Evolutionary conservation across 352 stramenopile species (phyloP).

Genomic region (Thalassiosira hispida): DNA sequence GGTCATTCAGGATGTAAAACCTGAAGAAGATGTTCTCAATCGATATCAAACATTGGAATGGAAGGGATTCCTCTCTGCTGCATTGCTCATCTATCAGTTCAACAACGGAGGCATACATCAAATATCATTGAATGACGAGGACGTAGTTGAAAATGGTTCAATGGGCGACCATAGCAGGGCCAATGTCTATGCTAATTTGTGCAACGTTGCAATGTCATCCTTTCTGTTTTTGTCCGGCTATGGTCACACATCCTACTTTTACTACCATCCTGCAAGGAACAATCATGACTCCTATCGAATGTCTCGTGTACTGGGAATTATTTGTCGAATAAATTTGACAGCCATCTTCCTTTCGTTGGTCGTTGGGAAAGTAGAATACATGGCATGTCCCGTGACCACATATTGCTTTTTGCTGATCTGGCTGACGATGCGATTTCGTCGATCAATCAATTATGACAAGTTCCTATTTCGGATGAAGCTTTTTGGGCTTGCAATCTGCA

Average conservation of each 20-base stretch:
- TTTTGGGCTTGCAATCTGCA: constrained; percentile 57
- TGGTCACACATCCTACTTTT: constrained; percentile 88
- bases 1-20: constrained; percentile 5
- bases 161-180: constrained; percentile 35
- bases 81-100: constrained; percentile 43
- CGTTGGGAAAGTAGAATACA: constrained; percentile 83
- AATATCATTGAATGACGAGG: constrained; percentile 1
- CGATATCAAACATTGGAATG: constrained; percentile 87
- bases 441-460: constrained; percentile 79
- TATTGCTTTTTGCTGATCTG: constrained; percentile 87
- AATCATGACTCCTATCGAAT: constrained; percentile 76
- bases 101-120: constrained; percentile 8
- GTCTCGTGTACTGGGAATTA: constrained; percentile 82
- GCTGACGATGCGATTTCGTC: constrained; percentile 64
- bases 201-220: constrained; percentile 84
- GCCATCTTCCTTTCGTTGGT: constrained; percentile 82
- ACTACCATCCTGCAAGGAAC: constrained; percentile 52
- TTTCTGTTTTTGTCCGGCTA: constrained; percentile 88
- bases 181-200: constrained; percentile 86
- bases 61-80: constrained; percentile 73
- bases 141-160: constrained; percentile 3
- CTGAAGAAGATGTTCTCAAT: constrained; percentile 80
- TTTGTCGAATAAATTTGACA: constrained; percentile 87
- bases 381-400: constrained; percentile 86
- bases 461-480: constrained; percentile 64